Evolutionary conservation across 805 yeast species (phyloP), one percentile per base, ranked within the genome.

Genomic region (Metschnikowia santaceciliae): DNA sequence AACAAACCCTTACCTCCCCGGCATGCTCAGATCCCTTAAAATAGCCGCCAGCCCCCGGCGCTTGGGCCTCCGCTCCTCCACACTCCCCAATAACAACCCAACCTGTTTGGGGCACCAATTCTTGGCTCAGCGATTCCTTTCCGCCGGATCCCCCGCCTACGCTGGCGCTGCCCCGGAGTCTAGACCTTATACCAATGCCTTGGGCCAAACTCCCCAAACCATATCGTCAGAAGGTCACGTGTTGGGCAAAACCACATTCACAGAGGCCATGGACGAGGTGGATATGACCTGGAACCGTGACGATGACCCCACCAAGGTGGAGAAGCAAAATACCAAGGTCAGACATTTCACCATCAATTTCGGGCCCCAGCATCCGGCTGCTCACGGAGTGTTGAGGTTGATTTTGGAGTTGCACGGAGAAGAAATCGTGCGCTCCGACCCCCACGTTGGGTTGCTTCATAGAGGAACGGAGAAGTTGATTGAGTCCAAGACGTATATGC

Each of bases 361-460:
- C 66, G 96, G 96, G 35, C 96, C 96, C 45, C 96, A 88, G 73
- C 96, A 88, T 75, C 96, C 96, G 22, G 96, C 96, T 55, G 96
- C 96, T 30, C 96, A 88, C 74, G 96, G 96, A 59, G 96, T 88
- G 70, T 76, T 88, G 75, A 81, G 96, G 67, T 77, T 88, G 69
- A 89, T 88, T 69, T 75, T 88, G 64, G 96, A 88, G 72, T 79
- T 88, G 54, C 87, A 86, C 64, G 96, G 96, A 59, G 96, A 88
- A 71, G 96, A 88, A 69, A 85, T 89, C 60, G 81, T 89, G 45
- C 80, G 96, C 60, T 77, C 91, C 4, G 96, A 88, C 66, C 96
- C 96, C 37, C 96, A 88, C 68, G 88, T 88, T 57, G 96, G 96
- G 35, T 74, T 88, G 65, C 78, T 88, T 59, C 96, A 88, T 70